phyloP scores from a whole-genome alignment of 2,329 filamentous ascomycete genomes.

The Neonectria ditissima region DNA sequence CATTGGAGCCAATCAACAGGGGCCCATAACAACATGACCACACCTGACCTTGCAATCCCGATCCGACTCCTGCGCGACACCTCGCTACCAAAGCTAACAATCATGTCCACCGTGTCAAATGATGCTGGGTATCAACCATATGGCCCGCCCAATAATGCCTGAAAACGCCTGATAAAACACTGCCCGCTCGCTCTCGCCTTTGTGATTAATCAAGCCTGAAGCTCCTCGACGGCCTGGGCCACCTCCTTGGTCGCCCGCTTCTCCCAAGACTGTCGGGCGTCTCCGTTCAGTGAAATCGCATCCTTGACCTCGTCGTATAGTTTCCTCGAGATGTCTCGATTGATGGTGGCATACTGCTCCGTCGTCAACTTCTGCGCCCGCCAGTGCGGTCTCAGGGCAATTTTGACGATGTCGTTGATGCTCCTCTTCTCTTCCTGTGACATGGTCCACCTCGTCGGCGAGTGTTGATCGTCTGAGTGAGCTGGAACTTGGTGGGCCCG shows the following conservation, averaged over 20 bases:
- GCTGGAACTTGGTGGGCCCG: slow-evolving; percentile 56
- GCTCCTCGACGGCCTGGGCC: slow-evolving; percentile 74
- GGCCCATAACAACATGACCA: slow-evolving; percentile 35
- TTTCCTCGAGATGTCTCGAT: slow-evolving; percentile 87
- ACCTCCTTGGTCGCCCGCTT: slow-evolving; percentile 83
- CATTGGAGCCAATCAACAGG: slow-evolving; percentile 28
- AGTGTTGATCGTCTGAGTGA: slow-evolving; percentile 69
- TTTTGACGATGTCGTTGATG: slow-evolving; percentile 88
- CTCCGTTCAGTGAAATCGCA: slow-evolving; percentile 70
- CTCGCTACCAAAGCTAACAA: slow-evolving; percentile 44
- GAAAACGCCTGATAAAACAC: slow-evolving; percentile 48
- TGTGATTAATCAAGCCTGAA: slow-evolving; percentile 57
- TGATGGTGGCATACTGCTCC: slow-evolving; percentile 93
- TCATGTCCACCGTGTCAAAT: slow-evolving; percentile 43
- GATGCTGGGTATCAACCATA: slow-evolving; percentile 51
- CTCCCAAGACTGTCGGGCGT: slow-evolving; percentile 78
- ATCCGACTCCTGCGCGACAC: slow-evolving; percentile 43
- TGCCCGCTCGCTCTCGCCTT: slow-evolving; percentile 40
- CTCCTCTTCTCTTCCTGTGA: slow-evolving; percentile 87
- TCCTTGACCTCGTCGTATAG: slow-evolving; percentile 79
- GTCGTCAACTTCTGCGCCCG: slow-evolving; percentile 82
- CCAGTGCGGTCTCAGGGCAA: slow-evolving; percentile 85
- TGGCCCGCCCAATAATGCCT: slow-evolving; percentile 44
- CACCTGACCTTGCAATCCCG: slow-evolving; percentile 29
- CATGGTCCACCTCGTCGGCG: slow-evolving; percentile 74